Base-by-base conservation (phyloP, 495 filamentous ascomycete genomes). In the Lophiostoma macrostomum region DNA sequence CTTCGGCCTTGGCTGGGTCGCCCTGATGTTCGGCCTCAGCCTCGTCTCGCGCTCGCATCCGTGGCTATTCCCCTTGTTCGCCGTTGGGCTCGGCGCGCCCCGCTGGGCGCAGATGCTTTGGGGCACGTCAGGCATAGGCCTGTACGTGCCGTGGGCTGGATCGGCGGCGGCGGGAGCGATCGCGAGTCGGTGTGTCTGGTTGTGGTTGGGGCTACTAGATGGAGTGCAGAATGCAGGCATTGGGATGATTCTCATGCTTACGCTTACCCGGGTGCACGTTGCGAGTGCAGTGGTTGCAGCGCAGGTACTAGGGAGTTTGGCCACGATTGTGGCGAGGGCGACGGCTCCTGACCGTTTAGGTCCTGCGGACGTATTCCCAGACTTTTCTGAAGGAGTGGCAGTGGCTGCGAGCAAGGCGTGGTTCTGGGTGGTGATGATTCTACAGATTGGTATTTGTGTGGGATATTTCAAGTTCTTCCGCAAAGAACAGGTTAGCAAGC, bases 391-490 rank as follows among this genome's bases (percentile, higher is more conserved):
- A 30, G 74, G 70, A 4, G 42, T 68, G 18, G 29, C 37, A 30
- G 65, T 70, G 13, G 76, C 80, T 2, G 47, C 84, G 19, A 74
- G 64, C 2, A 78, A 79, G 50, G 71, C 76, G 25, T 82, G 75
- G 71, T 88, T 88, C 63, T 88, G 84, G 83, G 67, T 85, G 53
- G 79, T 74, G 18, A 55, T 87, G 4, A 32, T 76, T 4, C 73
- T 77, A 43, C 85, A 88, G 64, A 56, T 84, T 43, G 66, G 76
- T 16, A 81, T 88, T 50, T 85, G 82, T 58, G 66, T 78, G 39
- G 82, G 83, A 0, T 87, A 82, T 68, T 75, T 83, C 39, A 70
- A 76, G 60, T 85, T 84, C 71, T 86, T 86, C 74, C 72, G 83
- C 30, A 84, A 83, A 69, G 83, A 85, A 64, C 83, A 86, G 63